Conservation (phyloP, 768 basidiomycete genomes). For the Lentinula edodes region DNA sequence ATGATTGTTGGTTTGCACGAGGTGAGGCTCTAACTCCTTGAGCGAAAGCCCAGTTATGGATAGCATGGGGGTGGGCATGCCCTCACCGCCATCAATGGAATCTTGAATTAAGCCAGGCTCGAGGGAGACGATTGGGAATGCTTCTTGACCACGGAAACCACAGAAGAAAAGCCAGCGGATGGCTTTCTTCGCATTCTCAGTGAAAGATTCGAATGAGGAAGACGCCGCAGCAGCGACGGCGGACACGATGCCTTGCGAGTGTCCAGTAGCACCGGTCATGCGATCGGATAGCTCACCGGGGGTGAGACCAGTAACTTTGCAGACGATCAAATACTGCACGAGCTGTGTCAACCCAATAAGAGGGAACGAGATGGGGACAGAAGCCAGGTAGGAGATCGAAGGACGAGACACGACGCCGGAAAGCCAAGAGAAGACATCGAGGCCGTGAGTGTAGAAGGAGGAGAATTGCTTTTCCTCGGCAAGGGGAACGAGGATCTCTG, state of each 20-base stretch:
- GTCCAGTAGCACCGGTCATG: conserved; percentile 87
- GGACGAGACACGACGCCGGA: conserved; percentile 66
- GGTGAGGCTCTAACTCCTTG: conserved; percentile 73
- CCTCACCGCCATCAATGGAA: conserved; percentile 88
- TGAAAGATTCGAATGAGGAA: conserved; percentile 66
- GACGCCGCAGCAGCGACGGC: conserved; percentile 88
- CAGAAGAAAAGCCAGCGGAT: conserved; percentile 91
- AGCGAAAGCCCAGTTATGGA: conserved; percentile 78
- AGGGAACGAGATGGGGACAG: conserved; percentile 90
- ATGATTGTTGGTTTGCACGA: conserved; percentile 83
- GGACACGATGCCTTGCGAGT: conserved; percentile 95
- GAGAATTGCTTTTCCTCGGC: conserved; percentile 45
- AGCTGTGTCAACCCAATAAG: conserved; percentile 96
- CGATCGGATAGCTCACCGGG: conserved; percentile 76
- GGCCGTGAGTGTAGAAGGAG: conserved; percentile 72
- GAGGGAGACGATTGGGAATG: conserved; percentile 87
- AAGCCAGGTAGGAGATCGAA: conserved; percentile 80
- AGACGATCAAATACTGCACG: conserved; percentile 82
- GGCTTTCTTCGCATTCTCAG: conserved; percentile 74
- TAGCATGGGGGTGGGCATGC: conserved; percentile 90
- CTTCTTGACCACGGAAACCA: conserved; percentile 88
- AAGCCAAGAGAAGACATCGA: conserved; percentile 84
- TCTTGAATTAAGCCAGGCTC: conserved; percentile 87
- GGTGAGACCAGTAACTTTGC: conserved; percentile 66
- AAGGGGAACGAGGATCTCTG: conserved; percentile 70